Conservation (phyloP, 2,329 filamentous ascomycete species). For the Zymoseptoria pseudotritici region DNA sequence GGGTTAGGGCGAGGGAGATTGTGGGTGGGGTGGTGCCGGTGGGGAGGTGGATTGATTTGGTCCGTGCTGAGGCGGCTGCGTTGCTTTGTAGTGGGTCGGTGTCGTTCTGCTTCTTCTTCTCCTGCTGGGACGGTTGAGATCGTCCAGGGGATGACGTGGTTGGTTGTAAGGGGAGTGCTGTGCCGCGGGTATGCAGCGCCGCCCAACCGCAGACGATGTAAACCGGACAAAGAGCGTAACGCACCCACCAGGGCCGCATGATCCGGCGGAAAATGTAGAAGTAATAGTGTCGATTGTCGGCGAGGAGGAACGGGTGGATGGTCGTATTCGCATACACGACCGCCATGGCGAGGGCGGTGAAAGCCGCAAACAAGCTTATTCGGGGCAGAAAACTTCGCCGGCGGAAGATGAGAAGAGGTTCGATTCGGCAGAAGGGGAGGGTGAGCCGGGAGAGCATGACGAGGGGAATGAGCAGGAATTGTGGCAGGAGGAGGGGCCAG, state of each 20-base stretch:
- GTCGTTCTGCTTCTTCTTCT: neutral
- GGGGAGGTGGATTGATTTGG: constrained; percentile 15
- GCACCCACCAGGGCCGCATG: constrained; percentile 39
- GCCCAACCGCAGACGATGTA: constrained; percentile 68
- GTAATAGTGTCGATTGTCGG: constrained; percentile 94
- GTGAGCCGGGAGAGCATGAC: constrained; percentile 20
- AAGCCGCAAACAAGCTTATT: constrained; percentile 29
- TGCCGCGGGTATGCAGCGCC: constrained; percentile 52
- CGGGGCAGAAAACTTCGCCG: constrained; percentile 31
- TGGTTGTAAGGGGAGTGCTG: constrained; percentile 11
- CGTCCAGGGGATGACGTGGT: neutral
- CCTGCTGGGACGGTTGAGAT: neutral
- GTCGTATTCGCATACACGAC: constrained; percentile 78
- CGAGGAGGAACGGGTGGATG: constrained; percentile 89
- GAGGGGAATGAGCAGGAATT: constrained; percentile 34
- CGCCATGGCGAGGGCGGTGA: constrained; percentile 37
- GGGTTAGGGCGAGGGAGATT: constrained; percentile 51
- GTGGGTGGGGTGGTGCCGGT: constrained; percentile 20
- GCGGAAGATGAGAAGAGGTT: constrained; percentile 30
- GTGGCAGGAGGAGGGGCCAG: constrained; percentile 61
- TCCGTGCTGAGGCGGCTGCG: constrained; percentile 1
- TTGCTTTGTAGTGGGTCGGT: constrained; percentile 3
- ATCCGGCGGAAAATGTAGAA: constrained; percentile 93
- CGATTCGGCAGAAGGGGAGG: constrained; percentile 17
- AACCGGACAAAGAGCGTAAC: constrained; percentile 51